phyloP scores from a whole-genome alignment of 768 basidiomycete genomes.

The Coprinellus micaceus region DNA sequence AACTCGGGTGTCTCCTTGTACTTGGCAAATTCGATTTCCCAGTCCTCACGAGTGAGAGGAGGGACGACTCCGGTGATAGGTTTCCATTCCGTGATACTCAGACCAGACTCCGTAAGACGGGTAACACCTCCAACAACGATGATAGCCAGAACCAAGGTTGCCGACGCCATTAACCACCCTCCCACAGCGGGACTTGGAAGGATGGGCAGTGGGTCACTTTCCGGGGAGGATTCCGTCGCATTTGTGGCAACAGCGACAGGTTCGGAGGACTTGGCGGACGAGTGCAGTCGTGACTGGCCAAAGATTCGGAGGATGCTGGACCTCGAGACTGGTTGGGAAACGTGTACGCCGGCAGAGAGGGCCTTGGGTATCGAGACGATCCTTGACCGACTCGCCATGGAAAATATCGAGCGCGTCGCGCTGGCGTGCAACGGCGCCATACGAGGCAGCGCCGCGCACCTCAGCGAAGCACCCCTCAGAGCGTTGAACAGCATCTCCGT shows the following conservation, averaged over 20 bases:
- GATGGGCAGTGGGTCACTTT: slow-evolving; percentile 31
- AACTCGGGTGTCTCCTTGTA: slow-evolving; percentile 95
- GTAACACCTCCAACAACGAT: slow-evolving; percentile 96
- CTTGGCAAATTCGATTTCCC: slow-evolving; percentile 89
- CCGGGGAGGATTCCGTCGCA: slow-evolving; percentile 1
- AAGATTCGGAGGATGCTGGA: background rate
- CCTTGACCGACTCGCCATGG: background rate
- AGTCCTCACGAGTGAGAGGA: slow-evolving; percentile 70
- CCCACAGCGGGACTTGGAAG: slow-evolving; percentile 70
- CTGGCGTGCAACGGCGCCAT: background rate
- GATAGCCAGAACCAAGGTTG: slow-evolving; percentile 84
- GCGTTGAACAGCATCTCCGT: slow-evolving; percentile 23
- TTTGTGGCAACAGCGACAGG: slow-evolving; percentile 7
- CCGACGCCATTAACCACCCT: slow-evolving; percentile 82
- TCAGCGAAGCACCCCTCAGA: slow-evolving; percentile 18
- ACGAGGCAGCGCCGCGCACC: slow-evolving; percentile 8
- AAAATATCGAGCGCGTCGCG: slow-evolving; percentile 4
- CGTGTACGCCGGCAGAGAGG: background rate
- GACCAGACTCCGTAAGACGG: slow-evolving; percentile 92
- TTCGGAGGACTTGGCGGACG: slow-evolving; percentile 8
- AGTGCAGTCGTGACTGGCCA: background rate
- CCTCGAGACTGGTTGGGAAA: background rate
- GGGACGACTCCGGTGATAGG: slow-evolving; percentile 88
- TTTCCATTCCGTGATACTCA: slow-evolving; percentile 98
- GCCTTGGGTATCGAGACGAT: background rate